Evolutionary conservation across 2,329 filamentous ascomycete genomes (phyloP).

Genomic region (Diplodia seriata): DNA sequence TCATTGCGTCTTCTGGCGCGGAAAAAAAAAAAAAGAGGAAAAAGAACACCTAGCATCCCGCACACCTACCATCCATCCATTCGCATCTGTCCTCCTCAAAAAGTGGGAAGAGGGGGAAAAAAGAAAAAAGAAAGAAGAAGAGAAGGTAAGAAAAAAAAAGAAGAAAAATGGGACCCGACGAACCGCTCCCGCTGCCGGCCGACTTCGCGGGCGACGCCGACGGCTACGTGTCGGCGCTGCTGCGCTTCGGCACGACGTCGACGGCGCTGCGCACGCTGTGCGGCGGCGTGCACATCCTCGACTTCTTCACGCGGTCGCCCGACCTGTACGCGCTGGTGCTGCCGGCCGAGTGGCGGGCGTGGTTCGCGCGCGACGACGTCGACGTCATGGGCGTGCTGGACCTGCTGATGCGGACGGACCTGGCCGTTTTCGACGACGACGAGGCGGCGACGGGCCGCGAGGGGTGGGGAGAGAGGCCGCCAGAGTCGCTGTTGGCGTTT

Average conservation of each 20-base stretch:
- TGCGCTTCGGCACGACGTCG: conserved; percentile 76
- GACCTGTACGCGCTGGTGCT: conserved; percentile 81
- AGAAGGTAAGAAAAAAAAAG: too few species aligned
- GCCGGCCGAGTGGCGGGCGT: conserved; percentile 80
- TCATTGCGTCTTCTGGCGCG: neutral
- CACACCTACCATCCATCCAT: too few species aligned
- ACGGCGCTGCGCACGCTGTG: conserved; percentile 86
- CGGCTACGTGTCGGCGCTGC: conserved; percentile 77
- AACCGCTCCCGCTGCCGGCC: conserved; percentile 70
- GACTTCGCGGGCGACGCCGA: conserved; percentile 73
- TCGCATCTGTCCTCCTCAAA: neutral
- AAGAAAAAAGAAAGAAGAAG: too few species aligned
- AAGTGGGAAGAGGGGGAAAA: neutral
- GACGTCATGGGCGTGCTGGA: conserved; percentile 80
- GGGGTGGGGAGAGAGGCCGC: conserved; percentile 44
- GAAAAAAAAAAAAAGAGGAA: neutral
- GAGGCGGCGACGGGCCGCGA: neutral
- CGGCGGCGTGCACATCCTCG: conserved; percentile 94
- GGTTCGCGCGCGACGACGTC: conserved; percentile 67
- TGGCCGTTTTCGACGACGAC: conserved; percentile 53
- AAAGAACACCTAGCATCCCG: too few species aligned
- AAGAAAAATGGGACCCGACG: conserved; percentile 54
- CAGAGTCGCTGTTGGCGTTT: conserved; percentile 71
- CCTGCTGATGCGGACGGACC: conserved; percentile 78
- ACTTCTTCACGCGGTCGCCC: conserved; percentile 89